Conservation (phyloP, 257 asterid genomes). For the Solanum pinnatisectum region DNA sequence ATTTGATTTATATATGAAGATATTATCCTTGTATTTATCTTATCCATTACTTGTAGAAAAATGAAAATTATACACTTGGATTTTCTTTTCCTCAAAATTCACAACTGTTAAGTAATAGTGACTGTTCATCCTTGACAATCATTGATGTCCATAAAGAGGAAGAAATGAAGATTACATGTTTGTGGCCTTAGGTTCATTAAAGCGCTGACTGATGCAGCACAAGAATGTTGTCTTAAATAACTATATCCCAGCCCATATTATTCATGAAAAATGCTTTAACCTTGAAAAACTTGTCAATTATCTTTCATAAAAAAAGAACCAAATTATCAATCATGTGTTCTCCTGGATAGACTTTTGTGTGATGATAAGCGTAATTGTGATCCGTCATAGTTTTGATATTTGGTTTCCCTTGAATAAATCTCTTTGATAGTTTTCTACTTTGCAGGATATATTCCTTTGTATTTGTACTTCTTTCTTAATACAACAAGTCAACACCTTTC, state of each 20-base stretch:
- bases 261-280: neutral
- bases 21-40: no score
- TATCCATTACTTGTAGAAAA: no score
- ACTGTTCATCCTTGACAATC: neutral
- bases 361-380: no score
- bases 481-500: slow-evolving; percentile 11
- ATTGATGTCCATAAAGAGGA: neutral
- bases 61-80: no score
- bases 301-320: neutral
- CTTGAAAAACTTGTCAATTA: neutral
- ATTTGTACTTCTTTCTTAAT: slow-evolving; percentile 11
- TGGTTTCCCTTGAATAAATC: no score
- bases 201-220: neutral
- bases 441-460: slow-evolving; percentile 19
- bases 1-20: no score
- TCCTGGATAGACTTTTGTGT: no score
- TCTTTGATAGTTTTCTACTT: neutral
- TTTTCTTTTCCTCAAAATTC: no score
- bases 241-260: no score
- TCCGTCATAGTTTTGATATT: no score
- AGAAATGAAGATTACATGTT: neutral
- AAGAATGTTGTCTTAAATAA: neutral
- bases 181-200: neutral
- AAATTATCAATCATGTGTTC: no score
- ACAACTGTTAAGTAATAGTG: neutral